These are phyloP conservation scores for Penicillium roqueforti DNA, from an alignment of 495 filamentous ascomycete genomes.

Conservation along the genomic window DNA sequence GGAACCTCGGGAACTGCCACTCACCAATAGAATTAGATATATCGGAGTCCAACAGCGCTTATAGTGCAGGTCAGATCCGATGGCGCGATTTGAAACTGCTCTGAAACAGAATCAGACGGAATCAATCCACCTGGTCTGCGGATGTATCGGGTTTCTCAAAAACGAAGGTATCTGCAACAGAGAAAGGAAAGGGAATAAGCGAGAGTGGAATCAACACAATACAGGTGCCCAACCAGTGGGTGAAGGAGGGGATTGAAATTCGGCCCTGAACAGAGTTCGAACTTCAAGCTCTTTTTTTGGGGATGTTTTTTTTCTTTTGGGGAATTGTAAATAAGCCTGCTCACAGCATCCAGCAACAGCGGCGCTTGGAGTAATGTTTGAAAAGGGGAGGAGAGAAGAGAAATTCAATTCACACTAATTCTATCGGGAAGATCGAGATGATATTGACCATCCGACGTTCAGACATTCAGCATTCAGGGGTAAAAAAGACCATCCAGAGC, in stretches of 20 bases:
- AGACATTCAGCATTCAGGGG: slow-evolving; percentile 31
- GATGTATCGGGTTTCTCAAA: not conserved
- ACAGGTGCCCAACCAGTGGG: slow-evolving; percentile 29
- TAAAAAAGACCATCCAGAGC: slow-evolving; percentile 23
- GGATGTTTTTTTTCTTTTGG: slow-evolving; percentile 15
- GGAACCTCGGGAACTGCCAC: not conserved
- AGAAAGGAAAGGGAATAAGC: slow-evolving; percentile 6
- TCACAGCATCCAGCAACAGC: slow-evolving; percentile 42
- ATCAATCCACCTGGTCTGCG: slow-evolving; percentile 7
- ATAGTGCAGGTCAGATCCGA: not conserved
- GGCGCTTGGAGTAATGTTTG: slow-evolving; percentile 35
- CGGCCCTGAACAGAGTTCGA: slow-evolving; percentile 11
- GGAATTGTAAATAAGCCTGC: slow-evolving; percentile 36
- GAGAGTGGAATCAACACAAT: slow-evolving; percentile 14
- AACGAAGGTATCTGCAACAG: slow-evolving; percentile 3
- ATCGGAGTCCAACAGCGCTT: slow-evolving; percentile 1
- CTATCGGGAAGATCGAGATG: not conserved
- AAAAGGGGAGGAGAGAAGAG: slow-evolving; percentile 15
- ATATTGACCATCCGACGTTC: not conserved
- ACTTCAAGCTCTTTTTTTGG: not conserved
- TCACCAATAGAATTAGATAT: slow-evolving; percentile 3
- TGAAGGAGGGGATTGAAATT: slow-evolving; percentile 26
- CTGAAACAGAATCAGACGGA: not conserved
- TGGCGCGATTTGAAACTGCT: slow-evolving; percentile 3
- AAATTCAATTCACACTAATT: slow-evolving; percentile 2